These are phyloP conservation scores for Corylus americana DNA, from an alignment of 306 rosid species.

Conservation along the genomic window DNA sequence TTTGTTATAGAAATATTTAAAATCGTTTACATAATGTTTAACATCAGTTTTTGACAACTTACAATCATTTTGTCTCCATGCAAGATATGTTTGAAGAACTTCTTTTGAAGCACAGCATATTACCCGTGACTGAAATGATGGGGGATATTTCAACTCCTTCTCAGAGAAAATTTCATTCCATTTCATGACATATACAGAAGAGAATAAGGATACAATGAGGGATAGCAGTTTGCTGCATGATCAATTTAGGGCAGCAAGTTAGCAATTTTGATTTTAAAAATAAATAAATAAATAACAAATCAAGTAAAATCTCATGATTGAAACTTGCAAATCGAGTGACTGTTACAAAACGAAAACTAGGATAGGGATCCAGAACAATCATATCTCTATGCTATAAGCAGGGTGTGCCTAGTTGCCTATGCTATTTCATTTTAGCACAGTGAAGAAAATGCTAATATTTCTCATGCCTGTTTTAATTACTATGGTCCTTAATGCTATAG, in stretches of 20 bases:
- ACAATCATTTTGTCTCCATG: conserved; percentile 82
- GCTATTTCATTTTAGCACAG: conserved; percentile 2
- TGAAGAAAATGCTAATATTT: not conserved
- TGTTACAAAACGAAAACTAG: not conserved
- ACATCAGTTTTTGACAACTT: conserved; percentile 21
- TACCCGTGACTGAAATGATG: conserved; percentile 63
- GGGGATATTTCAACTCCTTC: conserved; percentile 50
- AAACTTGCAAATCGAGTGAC: not conserved
- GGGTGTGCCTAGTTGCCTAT: not conserved
- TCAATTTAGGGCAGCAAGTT: conserved; percentile 14
- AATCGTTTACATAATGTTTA: not conserved
- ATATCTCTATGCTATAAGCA: not conserved
- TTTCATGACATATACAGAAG: conserved; percentile 56
- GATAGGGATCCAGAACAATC: not conserved
- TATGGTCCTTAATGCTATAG: not conserved
- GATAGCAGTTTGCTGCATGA: conserved; percentile 67
- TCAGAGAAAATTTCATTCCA: conserved; percentile 66
- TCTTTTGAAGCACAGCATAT: conserved; percentile 61
- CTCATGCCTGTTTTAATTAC: not conserved
- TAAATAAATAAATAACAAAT: not conserved
- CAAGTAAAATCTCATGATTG: not conserved
- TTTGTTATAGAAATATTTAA: not conserved
- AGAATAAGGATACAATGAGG: conserved; percentile 66
- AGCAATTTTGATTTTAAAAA: not conserved
- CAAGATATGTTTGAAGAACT: conserved; percentile 74